phyloP scores from a whole-genome alignment of 768 basidiomycete genomes.

The Leccinum sublutescens region DNA sequence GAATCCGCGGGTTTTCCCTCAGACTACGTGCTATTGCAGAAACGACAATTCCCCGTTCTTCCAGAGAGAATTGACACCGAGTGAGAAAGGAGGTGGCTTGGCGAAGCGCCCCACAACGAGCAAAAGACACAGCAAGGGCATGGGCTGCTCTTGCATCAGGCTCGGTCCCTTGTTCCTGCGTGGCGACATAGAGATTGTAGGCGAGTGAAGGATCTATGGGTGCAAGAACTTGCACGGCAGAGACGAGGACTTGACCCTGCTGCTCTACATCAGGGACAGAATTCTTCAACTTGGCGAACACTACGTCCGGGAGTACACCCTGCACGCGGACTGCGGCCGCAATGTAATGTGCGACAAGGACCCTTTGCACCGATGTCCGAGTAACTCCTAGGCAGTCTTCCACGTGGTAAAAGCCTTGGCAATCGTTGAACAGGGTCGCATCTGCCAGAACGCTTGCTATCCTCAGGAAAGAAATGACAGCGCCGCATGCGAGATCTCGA shows the following conservation, averaged over 20 bases:
- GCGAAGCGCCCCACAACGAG: slow-evolving; percentile 26
- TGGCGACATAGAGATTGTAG: slow-evolving; percentile 35
- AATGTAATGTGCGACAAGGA: slow-evolving; percentile 25
- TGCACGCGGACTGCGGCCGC: slow-evolving; percentile 29
- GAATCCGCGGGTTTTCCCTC: slow-evolving; percentile 32
- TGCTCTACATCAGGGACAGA: slow-evolving; percentile 24
- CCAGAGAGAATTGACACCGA: slow-evolving; percentile 28
- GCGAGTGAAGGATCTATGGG: slow-evolving; percentile 33
- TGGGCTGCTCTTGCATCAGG: slow-evolving; percentile 26
- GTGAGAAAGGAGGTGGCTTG: slow-evolving; percentile 36
- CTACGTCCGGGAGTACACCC: slow-evolving; percentile 26
- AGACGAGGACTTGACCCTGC: slow-evolving; percentile 30
- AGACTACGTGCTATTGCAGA: slow-evolving; percentile 39
- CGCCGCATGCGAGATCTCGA: slow-evolving; percentile 28
- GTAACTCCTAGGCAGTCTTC: slow-evolving; percentile 21
- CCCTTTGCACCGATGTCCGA: neutral
- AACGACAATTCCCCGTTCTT: slow-evolving; percentile 38
- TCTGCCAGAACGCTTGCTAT: slow-evolving; percentile 42
- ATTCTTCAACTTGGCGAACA: slow-evolving; percentile 31
- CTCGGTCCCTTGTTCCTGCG: slow-evolving; percentile 19
- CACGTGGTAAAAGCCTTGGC: slow-evolving; percentile 33
- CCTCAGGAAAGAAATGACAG: slow-evolving; percentile 45
- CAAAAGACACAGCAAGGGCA: slow-evolving; percentile 31
- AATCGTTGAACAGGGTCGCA: slow-evolving; percentile 35
- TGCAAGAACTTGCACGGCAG: slow-evolving; percentile 19